Evolutionary conservation across 2,329 filamentous ascomycete genomes (phyloP), one percentile per base, ranked within the genome.

Genomic region (Clonostachys chloroleuca): DNA sequence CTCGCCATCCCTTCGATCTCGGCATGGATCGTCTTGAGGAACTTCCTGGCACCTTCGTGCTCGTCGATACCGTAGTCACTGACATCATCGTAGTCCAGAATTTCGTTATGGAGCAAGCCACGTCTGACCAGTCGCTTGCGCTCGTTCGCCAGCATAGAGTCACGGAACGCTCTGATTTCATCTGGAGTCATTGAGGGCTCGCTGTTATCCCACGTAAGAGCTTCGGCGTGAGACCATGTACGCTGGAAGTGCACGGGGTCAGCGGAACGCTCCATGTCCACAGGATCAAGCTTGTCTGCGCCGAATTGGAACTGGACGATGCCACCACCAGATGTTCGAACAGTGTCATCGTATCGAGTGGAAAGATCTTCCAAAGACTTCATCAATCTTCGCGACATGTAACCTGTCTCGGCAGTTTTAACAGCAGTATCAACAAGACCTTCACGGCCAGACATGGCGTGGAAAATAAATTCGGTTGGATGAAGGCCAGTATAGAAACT

Each of bases 331-430:
- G 92, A 96, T 30, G 92, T 97, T 48, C 94, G 83, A 1, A 99
- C 92, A 0, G 94, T 99, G 58, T 95, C 83, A 59, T 99, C 94
- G 59, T 99, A 99, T 58, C 91, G 84, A 1, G 89, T 90, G 1
- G 92, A 96, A 4, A 97, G 72, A 73, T 99, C 94, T 63, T 99
- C 94, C 43, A 99, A 71, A 4, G 90, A 96, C 69, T 99, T 99
- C 92, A 99, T 99, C 62, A 99, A 67, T 56, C 94, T 85, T 70
- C 94, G 86, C 52, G 92, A 97, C 94, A 99, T 99, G 70, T 99
- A 99, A 54, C 94, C 94, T 12, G 94, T 99, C 67, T 99, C 94
- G 46, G 94, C 94, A 46, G 94, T 99, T 74, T 99, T 99, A 71
- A 97, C 94, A 51, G 94, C 94, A 3, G 94, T 99, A 80, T 99